A percentile compares a stretch with the other conserved stretches of the same genome.
Evolutionary conservation across 2,329 filamentous ascomycete genomes (phyloP).

Genomic region (Trichoderma breve): DNA sequence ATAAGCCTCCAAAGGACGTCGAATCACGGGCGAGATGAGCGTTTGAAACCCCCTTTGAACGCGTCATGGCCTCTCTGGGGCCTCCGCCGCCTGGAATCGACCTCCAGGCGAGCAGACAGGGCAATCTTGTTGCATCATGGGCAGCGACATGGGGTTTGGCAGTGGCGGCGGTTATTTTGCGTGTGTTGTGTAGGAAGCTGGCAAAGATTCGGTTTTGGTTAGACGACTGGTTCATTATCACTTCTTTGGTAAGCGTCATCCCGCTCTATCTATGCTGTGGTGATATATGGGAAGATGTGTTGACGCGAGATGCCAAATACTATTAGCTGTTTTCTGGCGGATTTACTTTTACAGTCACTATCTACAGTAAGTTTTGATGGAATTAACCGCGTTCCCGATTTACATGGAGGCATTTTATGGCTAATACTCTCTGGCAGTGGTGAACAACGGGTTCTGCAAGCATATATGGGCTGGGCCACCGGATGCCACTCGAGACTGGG

Average conservation of each 20-base stretch:
- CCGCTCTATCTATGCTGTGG: not conserved
- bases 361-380: not conserved
- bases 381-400: not conserved
- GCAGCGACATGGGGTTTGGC: slow-evolving; percentile 16
- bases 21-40: not conserved
- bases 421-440: not conserved
- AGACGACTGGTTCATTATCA: slow-evolving; percentile 21
- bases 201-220: slow-evolving; percentile 5
- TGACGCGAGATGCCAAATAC: not conserved
- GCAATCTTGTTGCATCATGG: not conserved
- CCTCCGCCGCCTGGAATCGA: slow-evolving; percentile 1
- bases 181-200: not conserved
- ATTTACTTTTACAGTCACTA: slow-evolving; percentile 9
- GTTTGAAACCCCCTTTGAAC: not conserved
- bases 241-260: slow-evolving; percentile 3
- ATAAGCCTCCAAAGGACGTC: not conserved
- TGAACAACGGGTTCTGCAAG: slow-evolving; percentile 18
- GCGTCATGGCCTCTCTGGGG: not conserved
- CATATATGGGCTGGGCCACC: slow-evolving; percentile 22
- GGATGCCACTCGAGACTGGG: slow-evolving; percentile 18
- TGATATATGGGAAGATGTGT: not conserved
- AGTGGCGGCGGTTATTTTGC: not conserved
- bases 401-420: not conserved
- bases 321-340: slow-evolving; percentile 1
- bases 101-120: not conserved